Base-by-base conservation (phyloP, 1,284 basidiomycete genomes). In the Sutorius eximius region DNA sequence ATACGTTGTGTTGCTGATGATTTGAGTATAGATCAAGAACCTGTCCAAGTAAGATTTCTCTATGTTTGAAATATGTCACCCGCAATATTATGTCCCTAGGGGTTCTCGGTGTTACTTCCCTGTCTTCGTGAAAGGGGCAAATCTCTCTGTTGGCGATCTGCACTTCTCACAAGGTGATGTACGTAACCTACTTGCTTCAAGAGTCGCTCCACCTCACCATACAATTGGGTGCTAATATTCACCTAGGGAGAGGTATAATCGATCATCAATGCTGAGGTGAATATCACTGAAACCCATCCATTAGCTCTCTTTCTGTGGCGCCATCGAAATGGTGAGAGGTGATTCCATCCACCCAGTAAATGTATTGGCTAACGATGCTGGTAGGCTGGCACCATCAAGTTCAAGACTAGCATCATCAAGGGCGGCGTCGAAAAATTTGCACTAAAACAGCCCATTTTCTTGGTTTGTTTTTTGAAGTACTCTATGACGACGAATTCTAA, bases 141-240 rank as follows among this genome's bases (percentile, higher is more conserved):
- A 89, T 60, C 73, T 92, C 6, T 89, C 87, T 0, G 83, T 91
- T 18, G 90, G 90, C 3, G 90, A 92, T 66, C 71, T 91, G 33
- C 89, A 93, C 66, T 92, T 91, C 72, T 88, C 86, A 32, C 89
- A 92, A 70, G 88, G 87, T 29, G 89, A 91, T 74, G 87, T 85
- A 61, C 63, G 79, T 70, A 5, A 36, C 44, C 18, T 41, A 0
- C 32, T 53, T 32, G 20, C 37, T 20, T 20, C 9, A 20, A 43
- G 10, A 0, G 24, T 49, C 7, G n/a, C 29, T 18, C n/a, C n/a
- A n/a, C n/a, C n/a, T 20, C 15, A 10, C 37, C 58, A 2, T 49
- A 16, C 9, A 49, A 47, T 51, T n/a, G 30, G 37, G 13, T 29
- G 24, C 37, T 58, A 2, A 48, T 45, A 33, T 47, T 3, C 51